These are phyloP conservation scores for Silene conica DNA, from an alignment of 148 eudicot species.

Conservation along the genomic window DNA sequence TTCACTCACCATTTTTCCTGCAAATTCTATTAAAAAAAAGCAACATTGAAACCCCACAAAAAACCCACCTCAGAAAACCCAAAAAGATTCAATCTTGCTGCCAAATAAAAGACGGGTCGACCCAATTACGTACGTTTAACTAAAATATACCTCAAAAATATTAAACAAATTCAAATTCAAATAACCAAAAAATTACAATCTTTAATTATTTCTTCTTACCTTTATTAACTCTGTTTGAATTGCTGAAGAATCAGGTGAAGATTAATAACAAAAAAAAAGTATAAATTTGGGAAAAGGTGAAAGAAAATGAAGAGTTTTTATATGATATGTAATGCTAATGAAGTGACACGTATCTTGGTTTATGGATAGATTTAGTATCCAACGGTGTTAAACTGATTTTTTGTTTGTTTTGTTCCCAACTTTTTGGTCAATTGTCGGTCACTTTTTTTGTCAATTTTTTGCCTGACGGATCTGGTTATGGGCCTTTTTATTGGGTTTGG, in stretches of 20 bases:
- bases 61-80: not conserved
- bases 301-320: too few relatives aligned
- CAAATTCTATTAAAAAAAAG: conserved; percentile 12
- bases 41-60: conserved; percentile 4
- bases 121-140: too few relatives aligned
- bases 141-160: too few relatives aligned
- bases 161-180: too few relatives aligned
- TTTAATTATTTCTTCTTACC: not conserved
- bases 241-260: too few relatives aligned
- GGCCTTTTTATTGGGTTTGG: not conserved
- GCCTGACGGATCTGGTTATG: too few relatives aligned
- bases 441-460: too few relatives aligned
- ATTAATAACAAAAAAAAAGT: too few relatives aligned
- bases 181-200: not conserved
- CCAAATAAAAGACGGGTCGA: not conserved
- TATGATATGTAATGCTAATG: too few relatives aligned
- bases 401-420: not conserved
- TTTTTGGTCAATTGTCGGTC: not conserved
- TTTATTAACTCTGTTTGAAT: too few relatives aligned
- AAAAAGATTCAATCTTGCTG: conserved; percentile 1
- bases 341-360: too few relatives aligned
- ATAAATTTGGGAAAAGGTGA: too few relatives aligned
- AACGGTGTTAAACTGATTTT: conserved; percentile 15
- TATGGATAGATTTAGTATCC: conserved; percentile 5
- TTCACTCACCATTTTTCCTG: conserved; percentile 43